Evolutionary conservation across 139 green algal genomes (phyloP).

Genomic region (Picochlorum sp.): DNA sequence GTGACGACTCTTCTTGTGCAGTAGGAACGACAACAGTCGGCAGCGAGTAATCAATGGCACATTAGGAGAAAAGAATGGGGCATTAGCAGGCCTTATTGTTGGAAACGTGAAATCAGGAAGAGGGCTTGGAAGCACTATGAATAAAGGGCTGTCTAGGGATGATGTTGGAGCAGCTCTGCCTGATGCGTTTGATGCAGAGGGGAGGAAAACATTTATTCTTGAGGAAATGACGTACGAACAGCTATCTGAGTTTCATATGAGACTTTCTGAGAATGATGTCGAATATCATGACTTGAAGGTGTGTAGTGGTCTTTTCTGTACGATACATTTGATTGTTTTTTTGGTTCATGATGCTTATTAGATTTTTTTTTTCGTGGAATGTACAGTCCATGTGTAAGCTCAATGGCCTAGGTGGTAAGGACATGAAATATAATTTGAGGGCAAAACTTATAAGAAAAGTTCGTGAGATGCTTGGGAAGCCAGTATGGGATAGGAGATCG

Average conservation of each 20-base stretch:
- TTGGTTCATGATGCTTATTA: neutral
- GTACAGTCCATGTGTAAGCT: conserved; percentile 13
- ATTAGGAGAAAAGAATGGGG: too few relatives aligned
- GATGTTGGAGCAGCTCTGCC: neutral
- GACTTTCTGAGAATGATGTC: conserved; percentile 22
- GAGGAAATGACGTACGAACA: neutral
- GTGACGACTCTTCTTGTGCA: too few relatives aligned
- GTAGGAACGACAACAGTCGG: too few relatives aligned
- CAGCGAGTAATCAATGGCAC: too few relatives aligned
- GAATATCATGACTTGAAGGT: conserved; percentile 30
- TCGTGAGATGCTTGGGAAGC: neutral
- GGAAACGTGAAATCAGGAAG: too few relatives aligned
- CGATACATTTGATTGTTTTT: neutral
- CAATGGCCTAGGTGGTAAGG: conserved; percentile 12
- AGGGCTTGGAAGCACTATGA: neutral
- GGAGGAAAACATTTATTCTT: neutral
- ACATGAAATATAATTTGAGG: conserved; percentile 22
- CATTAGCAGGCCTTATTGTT: too few relatives aligned
- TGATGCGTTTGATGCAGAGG: neutral
- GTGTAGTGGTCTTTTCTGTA: neutral
- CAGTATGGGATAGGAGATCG: neutral
- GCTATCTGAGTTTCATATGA: conserved; percentile 6
- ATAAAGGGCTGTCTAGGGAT: neutral
- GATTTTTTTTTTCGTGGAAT: neutral
- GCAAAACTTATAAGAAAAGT: conserved; percentile 16